These are phyloP conservation scores for Ambrosia trifida DNA, from an alignment of 129 eudicot genomes.

Conservation along the genomic window DNA sequence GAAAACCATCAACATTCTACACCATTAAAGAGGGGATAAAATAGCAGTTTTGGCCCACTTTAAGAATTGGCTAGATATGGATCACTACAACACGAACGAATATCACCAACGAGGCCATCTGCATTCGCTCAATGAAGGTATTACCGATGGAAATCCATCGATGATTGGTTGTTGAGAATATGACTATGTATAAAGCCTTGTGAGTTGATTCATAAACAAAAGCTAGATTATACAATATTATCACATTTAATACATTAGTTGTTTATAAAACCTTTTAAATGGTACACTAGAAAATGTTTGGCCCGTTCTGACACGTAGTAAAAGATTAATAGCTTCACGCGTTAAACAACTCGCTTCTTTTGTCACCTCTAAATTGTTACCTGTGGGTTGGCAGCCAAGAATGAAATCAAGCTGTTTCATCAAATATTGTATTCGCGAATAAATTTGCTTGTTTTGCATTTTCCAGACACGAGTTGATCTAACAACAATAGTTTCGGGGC, in stretches of 20 bases:
- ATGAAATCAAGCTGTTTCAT: conserved; percentile 62
- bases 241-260: too few species aligned
- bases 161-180: too few species aligned
- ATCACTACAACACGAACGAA: too few species aligned
- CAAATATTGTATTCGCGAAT: conserved; percentile 42
- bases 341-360: background rate
- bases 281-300: too few species aligned
- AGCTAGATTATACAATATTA: background rate
- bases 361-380: conserved; percentile 22
- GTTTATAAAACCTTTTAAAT: too few species aligned
- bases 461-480: conserved; percentile 43
- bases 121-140: too few species aligned
- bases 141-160: too few species aligned
- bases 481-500: conserved; percentile 16
- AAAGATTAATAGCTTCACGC: too few species aligned
- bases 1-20: background rate
- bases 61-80: background rate
- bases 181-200: background rate
- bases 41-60: background rate
- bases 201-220: background rate
- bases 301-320: background rate
- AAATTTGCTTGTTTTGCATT: conserved; percentile 37
- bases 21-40: background rate
- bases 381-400: conserved; percentile 66
- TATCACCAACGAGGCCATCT: too few species aligned